Conservation (phyloP, 192 early-diverging fungal species). For the Chytriomyces hyalinus region DNA sequence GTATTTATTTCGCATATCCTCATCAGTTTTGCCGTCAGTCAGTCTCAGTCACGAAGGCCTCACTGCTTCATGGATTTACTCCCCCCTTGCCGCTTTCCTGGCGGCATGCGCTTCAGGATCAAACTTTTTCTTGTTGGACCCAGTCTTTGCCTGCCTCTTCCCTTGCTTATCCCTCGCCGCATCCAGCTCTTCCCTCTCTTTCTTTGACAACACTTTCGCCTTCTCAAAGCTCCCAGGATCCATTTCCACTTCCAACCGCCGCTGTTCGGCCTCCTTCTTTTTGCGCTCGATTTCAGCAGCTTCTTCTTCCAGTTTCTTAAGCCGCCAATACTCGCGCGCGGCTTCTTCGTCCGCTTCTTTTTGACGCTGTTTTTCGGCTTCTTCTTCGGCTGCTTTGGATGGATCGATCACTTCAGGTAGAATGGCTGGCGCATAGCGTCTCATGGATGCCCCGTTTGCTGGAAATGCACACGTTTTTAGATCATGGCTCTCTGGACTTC, state of each 20-base stretch:
- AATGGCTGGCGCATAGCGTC: background rate
- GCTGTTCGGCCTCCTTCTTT: background rate
- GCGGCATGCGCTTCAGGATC: slow-evolving; percentile 7
- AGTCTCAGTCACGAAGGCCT: too few species aligned
- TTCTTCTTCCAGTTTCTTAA: background rate
- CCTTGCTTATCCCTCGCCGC: background rate
- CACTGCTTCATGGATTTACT: too few species aligned
- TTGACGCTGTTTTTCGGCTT: background rate
- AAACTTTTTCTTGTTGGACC: slow-evolving; percentile 11
- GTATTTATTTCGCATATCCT: too few species aligned
- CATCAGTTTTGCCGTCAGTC: too few species aligned
- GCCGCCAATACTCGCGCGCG: background rate
- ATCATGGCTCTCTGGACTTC: too few species aligned
- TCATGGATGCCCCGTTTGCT: background rate
- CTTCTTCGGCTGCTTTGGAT: background rate
- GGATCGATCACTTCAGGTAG: background rate
- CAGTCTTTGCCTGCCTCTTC: background rate
- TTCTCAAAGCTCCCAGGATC: background rate
- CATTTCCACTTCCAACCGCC: background rate
- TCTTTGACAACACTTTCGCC: background rate
- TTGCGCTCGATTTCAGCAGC: background rate
- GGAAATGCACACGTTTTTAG: too few species aligned
- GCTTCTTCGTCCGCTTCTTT: slow-evolving; percentile 1
- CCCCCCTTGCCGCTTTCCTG: background rate
- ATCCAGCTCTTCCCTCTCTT: background rate